Evolutionary conservation across 2,329 filamentous ascomycete genomes (phyloP), one percentile per base, ranked within the genome.

Genomic region (Fusarium multiceps): DNA sequence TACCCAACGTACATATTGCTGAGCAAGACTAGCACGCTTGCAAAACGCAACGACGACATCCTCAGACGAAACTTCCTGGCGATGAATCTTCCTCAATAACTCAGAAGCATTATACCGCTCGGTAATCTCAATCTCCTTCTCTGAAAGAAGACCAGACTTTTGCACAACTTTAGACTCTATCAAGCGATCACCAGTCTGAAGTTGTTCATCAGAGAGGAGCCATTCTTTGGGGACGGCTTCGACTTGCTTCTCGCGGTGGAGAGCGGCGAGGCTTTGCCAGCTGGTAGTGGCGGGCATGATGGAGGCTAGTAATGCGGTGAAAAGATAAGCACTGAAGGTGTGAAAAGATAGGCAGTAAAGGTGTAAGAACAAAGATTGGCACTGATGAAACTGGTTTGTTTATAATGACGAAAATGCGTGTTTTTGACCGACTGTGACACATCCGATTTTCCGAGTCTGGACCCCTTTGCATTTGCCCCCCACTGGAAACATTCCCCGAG

Each of bases 1-100:
- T 4, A 2, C 2, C 2, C 2, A 1, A 37, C 66, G 2, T 4
- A 74, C 72, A 30, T 72, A 27, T 49, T 74, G 72, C 7, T 74
- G 72, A 8, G 72, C 72, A 11, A 74, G 59, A 27, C 64, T 62
- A 7, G 72, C 72, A 10, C 72, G 67, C 48, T 74, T 74, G 12
- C 59, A 67, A n/a, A 72, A 74, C 0, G 72, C 72, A 9, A 67
- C 53, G 0, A 63, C 55, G 1, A 74, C 72, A 11, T 74, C 61
- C 16, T 74, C 72, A 6, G 72, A 74, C 6, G 63, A 46, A 0
- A 74, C 4, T 1, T 74, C 45, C 9, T 57, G 50, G 3, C 47
- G 27, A 4, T 69, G 54, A 1, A 74, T 23, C 42, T 64, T 74
- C 2, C 11, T 37, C 1, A 74, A 28, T 3, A 74, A 45, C 6